Evolutionary conservation across 208 protist genomes (phyloP), one percentile per base, ranked within the genome.

Genomic region (Leishmania lainsoni): DNA sequence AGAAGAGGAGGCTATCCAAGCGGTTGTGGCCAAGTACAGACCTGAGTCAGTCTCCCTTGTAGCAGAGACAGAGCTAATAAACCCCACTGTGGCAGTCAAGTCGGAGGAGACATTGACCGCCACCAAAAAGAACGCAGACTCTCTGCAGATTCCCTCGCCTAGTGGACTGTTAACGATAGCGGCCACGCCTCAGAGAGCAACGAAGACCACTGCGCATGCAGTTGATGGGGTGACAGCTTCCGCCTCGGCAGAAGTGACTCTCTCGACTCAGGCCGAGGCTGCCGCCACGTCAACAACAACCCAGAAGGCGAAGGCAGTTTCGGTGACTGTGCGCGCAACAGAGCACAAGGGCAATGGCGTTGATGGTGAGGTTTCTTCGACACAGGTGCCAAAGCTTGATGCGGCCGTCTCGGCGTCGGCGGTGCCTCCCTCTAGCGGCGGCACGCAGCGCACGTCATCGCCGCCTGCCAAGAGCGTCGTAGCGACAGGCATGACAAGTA

Each of bases 1-100:
- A 45, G 89, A 92, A 51, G 89, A 92, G 85, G 89, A 89, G 61
- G 81, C 89, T 20, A 89, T 93, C 58, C 20, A 80, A 63, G 85
- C 78, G 2, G 83, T 80, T 8, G 63, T 87, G 17, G 42, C 54
- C 35, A 84, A 85, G 70, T 89, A 82, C 75, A 83, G 81, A 9
- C 73, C 78, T 2, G 81, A 80, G 45, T 29, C 76, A 12, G 45
- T 35, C 29, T 10, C 6, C 12, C 17, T 29, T 12, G 42, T 56
- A 26, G 63, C 22, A 10, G n/a, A 76, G 32, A 61, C 72, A 0
- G 48, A 59, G 16, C 10, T 10, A 10, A 45, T 32, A 16, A 61
- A 12, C 48, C 51, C 52, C 32, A 14, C 0, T 32, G 29, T 26
- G 32, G 17, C 29, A 3, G 1, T 32, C 52, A 52, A 42, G 49